Percentiles rank a stretch among this genome's conserved stretches.
Evolutionary conservation across 2,329 filamentous ascomycete genomes (phyloP).

Genomic region (Chaetomiaceae sp.): DNA sequence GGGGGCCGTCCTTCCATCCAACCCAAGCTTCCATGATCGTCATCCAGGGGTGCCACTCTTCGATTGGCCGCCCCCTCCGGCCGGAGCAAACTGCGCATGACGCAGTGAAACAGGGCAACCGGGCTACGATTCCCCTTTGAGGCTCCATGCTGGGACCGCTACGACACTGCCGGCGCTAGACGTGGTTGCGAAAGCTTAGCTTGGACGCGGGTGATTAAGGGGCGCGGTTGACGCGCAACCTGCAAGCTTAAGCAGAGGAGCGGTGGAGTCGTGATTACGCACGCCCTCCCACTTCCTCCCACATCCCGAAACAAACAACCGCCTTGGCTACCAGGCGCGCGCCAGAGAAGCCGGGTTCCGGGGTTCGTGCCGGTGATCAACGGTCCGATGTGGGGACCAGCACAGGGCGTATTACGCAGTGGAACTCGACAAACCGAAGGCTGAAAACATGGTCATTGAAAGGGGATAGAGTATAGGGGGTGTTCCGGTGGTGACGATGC

Average conservation of each 20-base stretch:
- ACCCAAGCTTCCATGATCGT: background rate
- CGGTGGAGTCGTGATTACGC: slow-evolving; percentile 8
- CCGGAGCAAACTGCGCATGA: background rate
- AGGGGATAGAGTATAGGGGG: too few species aligned
- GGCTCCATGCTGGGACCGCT: background rate
- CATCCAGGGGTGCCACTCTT: background rate
- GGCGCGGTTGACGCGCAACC: slow-evolving; percentile 6
- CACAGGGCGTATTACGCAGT: too few species aligned
- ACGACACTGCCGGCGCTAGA: background rate
- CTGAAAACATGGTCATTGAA: too few species aligned
- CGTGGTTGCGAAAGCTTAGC: background rate
- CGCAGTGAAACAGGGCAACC: background rate
- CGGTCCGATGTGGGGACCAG: background rate
- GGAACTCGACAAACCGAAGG: too few species aligned
- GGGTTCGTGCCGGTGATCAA: background rate
- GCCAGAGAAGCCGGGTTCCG: background rate
- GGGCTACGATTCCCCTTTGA: background rate
- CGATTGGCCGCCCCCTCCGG: background rate
- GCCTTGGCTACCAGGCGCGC: too few species aligned
- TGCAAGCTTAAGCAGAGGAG: background rate
- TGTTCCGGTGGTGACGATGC: too few species aligned
- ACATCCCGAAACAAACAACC: too few species aligned
- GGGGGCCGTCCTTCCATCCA: background rate
- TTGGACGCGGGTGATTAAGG: slow-evolving; percentile 5
- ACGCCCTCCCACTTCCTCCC: slow-evolving; percentile 9